A percentile compares a stretch with the other conserved stretches of the same genome.
Conservation (phyloP, 805 yeast species). For the Candida odintsovae region DNA sequence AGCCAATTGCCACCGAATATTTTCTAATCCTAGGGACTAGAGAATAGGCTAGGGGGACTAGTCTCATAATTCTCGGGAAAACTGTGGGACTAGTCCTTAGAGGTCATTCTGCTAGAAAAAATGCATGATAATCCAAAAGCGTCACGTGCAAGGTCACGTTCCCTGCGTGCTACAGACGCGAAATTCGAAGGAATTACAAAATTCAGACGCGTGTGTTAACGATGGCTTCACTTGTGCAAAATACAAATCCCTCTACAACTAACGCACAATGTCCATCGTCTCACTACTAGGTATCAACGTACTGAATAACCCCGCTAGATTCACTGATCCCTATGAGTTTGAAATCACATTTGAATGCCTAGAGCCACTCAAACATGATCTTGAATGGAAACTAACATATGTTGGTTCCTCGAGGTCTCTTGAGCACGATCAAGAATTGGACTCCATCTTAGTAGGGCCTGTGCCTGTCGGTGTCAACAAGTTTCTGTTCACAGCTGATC, state of each 20-base stretch:
- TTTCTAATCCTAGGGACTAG: no score
- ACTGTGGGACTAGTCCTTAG: background rate
- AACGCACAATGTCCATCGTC: conserved; percentile 75
- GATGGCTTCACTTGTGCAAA: background rate
- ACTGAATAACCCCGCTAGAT: conserved; percentile 89
- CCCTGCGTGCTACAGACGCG: background rate
- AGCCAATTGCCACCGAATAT: background rate
- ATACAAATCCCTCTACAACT: background rate
- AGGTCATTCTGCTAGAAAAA: background rate
- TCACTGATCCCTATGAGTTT: conserved; percentile 89
- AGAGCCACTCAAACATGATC: conserved; percentile 77
- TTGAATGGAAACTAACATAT: conserved; percentile 96
- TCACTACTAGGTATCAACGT: conserved; percentile 89
- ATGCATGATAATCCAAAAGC: background rate
- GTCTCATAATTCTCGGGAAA: no score
- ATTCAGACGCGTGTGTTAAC: background rate
- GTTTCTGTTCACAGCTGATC: conserved; percentile 89
- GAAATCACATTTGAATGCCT: conserved; percentile 97
- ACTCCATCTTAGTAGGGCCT: conserved; percentile 96
- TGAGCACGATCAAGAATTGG: conserved; percentile 96
- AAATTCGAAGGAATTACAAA: background rate
- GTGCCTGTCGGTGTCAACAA: conserved; percentile 97
- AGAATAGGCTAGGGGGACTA: no score
- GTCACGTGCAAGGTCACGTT: background rate
- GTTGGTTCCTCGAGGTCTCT: conserved; percentile 93